phyloP scores from a whole-genome alignment of 1,284 basidiomycete species.

The Melampsora americana region DNA sequence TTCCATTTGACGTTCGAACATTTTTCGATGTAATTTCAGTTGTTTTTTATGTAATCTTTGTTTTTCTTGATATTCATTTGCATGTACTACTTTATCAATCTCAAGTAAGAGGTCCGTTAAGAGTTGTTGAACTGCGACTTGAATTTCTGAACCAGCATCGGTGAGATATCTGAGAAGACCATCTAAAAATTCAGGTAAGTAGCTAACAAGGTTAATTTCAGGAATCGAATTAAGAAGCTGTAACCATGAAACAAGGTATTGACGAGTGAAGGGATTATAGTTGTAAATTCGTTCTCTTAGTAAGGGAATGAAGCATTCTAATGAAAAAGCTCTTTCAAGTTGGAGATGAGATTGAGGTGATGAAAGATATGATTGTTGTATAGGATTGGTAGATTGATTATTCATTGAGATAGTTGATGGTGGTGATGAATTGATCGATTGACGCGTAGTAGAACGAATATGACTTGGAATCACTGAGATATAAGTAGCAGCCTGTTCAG shows the following conservation, averaged over 20 bases:
- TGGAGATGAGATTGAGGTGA: constrained; percentile 14
- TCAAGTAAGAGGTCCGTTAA: constrained; percentile 90
- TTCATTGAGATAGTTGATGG: constrained; percentile 48
- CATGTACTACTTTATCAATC: constrained; percentile 72
- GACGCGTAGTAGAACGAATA: constrained; percentile 29
- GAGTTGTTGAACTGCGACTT: constrained; percentile 83
- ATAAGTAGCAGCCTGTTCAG: constrained; percentile 92
- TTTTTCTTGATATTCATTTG: constrained; percentile 29
- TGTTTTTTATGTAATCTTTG: constrained; percentile 24
- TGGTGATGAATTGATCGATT: constrained; percentile 65
- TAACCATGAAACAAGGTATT: constrained; percentile 95
- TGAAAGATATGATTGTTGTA: neutral
- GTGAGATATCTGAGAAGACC: constrained; percentile 90
- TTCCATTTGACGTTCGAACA: constrained; percentile 36
- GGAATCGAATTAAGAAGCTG: constrained; percentile 93
- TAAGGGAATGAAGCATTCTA: constrained; percentile 90
- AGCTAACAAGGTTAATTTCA: constrained; percentile 88
- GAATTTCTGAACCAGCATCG: constrained; percentile 90
- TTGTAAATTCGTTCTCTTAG: constrained; percentile 91
- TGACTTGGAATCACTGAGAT: constrained; percentile 62
- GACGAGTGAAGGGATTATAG: constrained; percentile 89
- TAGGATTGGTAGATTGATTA: constrained; percentile 8
- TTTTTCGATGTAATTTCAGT: constrained; percentile 10
- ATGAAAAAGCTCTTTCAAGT: constrained; percentile 70
- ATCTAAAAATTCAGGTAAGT: constrained; percentile 90